phyloP scores from a whole-genome alignment of 2,329 filamentous ascomycete genomes.

The Xylaria sp. region DNA sequence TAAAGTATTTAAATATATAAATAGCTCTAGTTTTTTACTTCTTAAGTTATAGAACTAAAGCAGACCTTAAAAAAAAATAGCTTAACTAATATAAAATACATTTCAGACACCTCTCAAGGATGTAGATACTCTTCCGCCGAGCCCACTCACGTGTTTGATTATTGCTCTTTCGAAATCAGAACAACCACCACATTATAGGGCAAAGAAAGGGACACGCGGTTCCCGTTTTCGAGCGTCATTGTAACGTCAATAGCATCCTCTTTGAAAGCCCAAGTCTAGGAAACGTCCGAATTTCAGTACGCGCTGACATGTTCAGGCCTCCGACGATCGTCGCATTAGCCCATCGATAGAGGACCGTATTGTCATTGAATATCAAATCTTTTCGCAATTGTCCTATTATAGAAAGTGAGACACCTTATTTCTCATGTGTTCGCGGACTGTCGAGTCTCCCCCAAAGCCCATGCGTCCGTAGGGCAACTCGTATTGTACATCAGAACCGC shows the following conservation, averaged over 20 bases:
- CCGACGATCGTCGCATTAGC: background rate
- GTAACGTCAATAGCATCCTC: background rate
- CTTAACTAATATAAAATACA: too few relatives aligned
- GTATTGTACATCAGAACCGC: too few relatives aligned
- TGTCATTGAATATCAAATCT: background rate
- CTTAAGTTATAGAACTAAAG: too few relatives aligned
- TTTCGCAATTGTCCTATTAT: too few relatives aligned
- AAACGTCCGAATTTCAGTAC: background rate
- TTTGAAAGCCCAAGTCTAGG: background rate
- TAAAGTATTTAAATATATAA: too few relatives aligned
- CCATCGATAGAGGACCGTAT: background rate
- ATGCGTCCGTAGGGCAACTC: too few relatives aligned
- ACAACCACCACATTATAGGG: background rate
- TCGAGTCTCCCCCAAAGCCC: too few relatives aligned
- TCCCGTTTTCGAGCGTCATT: background rate
- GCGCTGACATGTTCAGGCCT: background rate
- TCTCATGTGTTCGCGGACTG: too few relatives aligned
- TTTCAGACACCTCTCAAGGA: too few relatives aligned
- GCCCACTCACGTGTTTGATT: background rate
- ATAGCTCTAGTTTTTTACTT: too few relatives aligned
- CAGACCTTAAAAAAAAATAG: too few relatives aligned
- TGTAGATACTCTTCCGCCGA: background rate
- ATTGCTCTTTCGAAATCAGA: background rate
- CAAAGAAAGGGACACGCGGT: background rate
- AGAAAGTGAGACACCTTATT: too few relatives aligned